Evolutionary conservation across 768 basidiomycete species (phyloP).

Genomic region (Russula lepida): DNA sequence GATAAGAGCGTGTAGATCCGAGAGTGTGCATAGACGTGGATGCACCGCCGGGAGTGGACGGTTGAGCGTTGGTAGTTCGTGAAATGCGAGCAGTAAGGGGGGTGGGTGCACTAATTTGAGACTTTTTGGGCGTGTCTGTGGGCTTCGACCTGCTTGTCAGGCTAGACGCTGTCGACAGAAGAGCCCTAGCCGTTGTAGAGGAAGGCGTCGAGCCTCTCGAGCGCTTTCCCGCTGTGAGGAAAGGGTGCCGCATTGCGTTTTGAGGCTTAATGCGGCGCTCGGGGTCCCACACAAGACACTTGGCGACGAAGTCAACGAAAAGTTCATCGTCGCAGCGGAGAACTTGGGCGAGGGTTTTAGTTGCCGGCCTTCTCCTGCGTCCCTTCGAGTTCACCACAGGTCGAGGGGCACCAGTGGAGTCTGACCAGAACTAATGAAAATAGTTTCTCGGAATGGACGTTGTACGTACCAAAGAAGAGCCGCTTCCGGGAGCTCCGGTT

Average conservation of each 20-base stretch:
- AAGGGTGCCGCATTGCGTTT: conserved; percentile 85
- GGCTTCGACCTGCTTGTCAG: conserved; percentile 45
- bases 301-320: conserved; percentile 93
- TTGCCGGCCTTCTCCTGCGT: conserved; percentile 81
- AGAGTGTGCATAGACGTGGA: conserved; percentile 43
- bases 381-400: conserved; percentile 97
- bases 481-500: conserved; percentile 91
- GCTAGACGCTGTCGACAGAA: conserved; percentile 50
- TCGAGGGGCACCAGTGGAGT: conserved; percentile 86
- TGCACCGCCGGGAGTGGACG: conserved; percentile 48
- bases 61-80: conserved; percentile 44
- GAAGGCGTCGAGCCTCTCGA: conserved; percentile 37
- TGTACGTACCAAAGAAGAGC: conserved; percentile 81
- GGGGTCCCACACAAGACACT: conserved; percentile 98
- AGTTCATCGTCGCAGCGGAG: conserved; percentile 89
- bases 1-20: conserved; percentile 56
- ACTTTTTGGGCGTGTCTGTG: conserved; percentile 79
- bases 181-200: conserved; percentile 42
- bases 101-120: conserved; percentile 81
- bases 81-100: conserved; percentile 73
- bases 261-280: conserved; percentile 93
- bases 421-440: conserved; percentile 33
- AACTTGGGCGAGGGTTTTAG: conserved; percentile 83
- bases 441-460: not conserved
- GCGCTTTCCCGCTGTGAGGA: conserved; percentile 58